Conservation (phyloP, 768 basidiomycete genomes). For the Phylloporus scabripes region DNA sequence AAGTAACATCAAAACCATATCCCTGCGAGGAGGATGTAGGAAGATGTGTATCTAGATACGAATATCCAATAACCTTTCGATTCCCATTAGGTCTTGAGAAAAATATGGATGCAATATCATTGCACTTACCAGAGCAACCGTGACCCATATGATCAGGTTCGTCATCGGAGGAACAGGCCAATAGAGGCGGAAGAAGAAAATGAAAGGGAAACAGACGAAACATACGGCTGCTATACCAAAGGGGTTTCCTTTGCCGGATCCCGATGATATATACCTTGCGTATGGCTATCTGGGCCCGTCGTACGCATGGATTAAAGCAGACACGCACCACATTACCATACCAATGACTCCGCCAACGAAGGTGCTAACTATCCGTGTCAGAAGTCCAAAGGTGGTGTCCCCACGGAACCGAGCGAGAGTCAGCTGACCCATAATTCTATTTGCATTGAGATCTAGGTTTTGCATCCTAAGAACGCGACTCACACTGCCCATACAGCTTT, state of each 20-base stretch:
- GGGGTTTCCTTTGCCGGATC: conserved; percentile 51
- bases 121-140: conserved; percentile 49
- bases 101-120: background rate
- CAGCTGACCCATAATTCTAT: conserved; percentile 70
- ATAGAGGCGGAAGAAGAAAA: conserved; percentile 67
- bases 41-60: conserved; percentile 58
- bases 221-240: conserved; percentile 68
- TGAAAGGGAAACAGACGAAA: conserved; percentile 64
- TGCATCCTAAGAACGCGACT: background rate
- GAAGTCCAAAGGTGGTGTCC: conserved; percentile 64
- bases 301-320: background rate
- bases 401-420: conserved; percentile 68
- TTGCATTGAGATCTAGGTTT: background rate
- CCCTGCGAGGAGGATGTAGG: conserved; percentile 46
- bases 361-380: conserved; percentile 57
- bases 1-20: conserved; percentile 62
- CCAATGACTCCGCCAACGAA: conserved; percentile 62
- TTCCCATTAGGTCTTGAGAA: background rate
- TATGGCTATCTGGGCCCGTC: background rate
- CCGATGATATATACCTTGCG: conserved; percentile 65
- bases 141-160: conserved; percentile 65
- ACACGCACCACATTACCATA: conserved; percentile 57
- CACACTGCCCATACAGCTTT: conserved; percentile 70
- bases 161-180: conserved; percentile 70
- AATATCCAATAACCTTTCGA: conserved; percentile 63